phyloP scores from a whole-genome alignment of 371 early-diverging fungal species.

The Syncephalastrum racemosum region DNA sequence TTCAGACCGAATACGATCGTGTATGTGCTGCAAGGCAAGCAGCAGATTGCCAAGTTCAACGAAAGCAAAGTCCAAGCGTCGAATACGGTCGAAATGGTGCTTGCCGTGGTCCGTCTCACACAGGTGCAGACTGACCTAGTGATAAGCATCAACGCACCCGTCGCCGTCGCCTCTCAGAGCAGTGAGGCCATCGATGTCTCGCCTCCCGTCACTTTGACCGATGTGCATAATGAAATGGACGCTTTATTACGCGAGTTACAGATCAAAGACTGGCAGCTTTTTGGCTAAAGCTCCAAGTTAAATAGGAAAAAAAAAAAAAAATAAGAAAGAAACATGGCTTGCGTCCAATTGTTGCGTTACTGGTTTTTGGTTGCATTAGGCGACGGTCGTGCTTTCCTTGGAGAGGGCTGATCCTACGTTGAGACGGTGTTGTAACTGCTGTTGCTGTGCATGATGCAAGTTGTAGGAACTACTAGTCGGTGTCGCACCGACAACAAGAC shows the following conservation, averaged over 20 bases:
- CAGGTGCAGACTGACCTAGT: conserved; percentile 70
- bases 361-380: no score
- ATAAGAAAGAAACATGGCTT: background rate
- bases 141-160: conserved; percentile 71
- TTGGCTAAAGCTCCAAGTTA: conserved; percentile 38
- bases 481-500: conserved; percentile 41
- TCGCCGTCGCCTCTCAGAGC: conserved; percentile 36
- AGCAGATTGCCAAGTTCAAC: conserved; percentile 71
- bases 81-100: conserved; percentile 64
- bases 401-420: no score
- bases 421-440: conserved; percentile 20
- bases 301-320: conserved; percentile 2
- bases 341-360: no score
- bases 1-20: conserved; percentile 17
- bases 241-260: conserved; percentile 37
- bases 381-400: no score
- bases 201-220: conserved; percentile 22
- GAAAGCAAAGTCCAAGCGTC: conserved; percentile 50
- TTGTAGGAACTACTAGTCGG: conserved; percentile 40
- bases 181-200: conserved; percentile 36
- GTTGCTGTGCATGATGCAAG: conserved; percentile 23
- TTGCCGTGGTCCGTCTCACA: conserved; percentile 69
- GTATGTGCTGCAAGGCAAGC: conserved; percentile 55
- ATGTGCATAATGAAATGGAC: conserved; percentile 52
- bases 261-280: conserved; percentile 63